Conservation (phyloP, 2,329 filamentous ascomycete species). For the Rutstroemia sp. region DNA sequence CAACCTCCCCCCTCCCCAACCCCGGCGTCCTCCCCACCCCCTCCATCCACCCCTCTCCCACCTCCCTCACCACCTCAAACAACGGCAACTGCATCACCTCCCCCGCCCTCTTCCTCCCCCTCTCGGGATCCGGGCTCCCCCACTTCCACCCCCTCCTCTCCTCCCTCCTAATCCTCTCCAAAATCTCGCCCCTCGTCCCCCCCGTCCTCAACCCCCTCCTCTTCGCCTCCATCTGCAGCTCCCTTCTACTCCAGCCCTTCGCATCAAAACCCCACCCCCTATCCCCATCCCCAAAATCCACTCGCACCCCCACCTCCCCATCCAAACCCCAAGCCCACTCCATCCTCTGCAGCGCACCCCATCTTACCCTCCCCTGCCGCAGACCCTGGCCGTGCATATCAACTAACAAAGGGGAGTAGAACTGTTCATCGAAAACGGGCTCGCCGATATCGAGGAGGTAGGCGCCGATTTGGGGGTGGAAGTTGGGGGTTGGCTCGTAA, state of each 20-base stretch:
- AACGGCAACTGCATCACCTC: not conserved
- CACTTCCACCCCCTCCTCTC: not conserved
- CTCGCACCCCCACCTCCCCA: not conserved
- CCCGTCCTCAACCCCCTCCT: not conserved
- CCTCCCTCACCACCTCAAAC: not conserved
- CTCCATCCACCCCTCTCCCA: too few relatives aligned
- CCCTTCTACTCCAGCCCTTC: not conserved
- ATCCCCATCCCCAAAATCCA: not conserved
- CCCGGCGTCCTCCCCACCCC: too few relatives aligned
- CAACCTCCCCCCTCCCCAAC: too few relatives aligned
- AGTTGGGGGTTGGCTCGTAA: not conserved
- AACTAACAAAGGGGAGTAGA: not conserved
- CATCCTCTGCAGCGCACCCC: not conserved
- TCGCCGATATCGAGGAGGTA: conserved; percentile 7
- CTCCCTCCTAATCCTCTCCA: not conserved
- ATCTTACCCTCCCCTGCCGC: not conserved
- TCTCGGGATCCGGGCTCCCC: not conserved
- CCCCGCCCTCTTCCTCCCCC: not conserved
- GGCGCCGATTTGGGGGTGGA: not conserved
- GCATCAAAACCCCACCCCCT: not conserved
- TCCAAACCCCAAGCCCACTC: conserved; percentile 6
- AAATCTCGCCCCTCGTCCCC: not conserved
- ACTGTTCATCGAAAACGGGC: not conserved
- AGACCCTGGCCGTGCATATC: not conserved
- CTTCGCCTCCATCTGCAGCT: conserved; percentile 1